Base-by-base conservation (phyloP, 345 rosid species). In the Carallia pectinifolia region DNA sequence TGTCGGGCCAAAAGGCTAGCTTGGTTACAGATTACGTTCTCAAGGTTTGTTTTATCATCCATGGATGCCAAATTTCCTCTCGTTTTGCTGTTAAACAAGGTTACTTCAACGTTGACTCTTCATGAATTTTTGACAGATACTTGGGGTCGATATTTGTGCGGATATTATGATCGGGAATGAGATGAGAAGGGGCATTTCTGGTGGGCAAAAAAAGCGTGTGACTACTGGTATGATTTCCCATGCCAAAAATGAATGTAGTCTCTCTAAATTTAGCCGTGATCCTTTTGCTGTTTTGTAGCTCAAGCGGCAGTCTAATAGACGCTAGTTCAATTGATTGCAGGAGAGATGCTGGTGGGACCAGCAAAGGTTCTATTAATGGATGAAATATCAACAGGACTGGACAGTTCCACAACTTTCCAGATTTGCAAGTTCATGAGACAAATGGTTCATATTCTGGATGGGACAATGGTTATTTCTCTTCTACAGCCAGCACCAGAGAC, bases 271-370 rank as follows among this genome's bases (percentile, higher is more conserved):
- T 23, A 23, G 23, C 23, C 23, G 23, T 23, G 23, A 23, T 23
- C 23, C 23, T 23, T 23, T 7, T 23, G 23, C 23, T 23, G 23
- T 23, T 23, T 8, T 9, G 17, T 4, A 47, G 27, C 39, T 52
- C 8, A 31, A 50, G 18, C 30, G 37, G 31, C 17, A 59, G 29
- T 52, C 47, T 53, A 38, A 65, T 66, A 62, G 33, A 44, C 55
- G 50, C 64, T 64, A 27, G 71, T 33, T 72, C 38, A 63, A 40
- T 29, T 73, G 72, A 72, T 29, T 77, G 79, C 87, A 92, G 98
- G 98, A 65, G 98, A 93, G 77, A 90, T 93, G 98, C 70, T 93
- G 83, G 96, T 87, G 6, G 98, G 97, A 76, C 91, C 98, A 1
- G 98, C 98, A 3, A 90, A 85, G 71, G 97, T 87, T 31, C 84